Percentiles rank a stretch among this genome's conserved stretches.
Evolutionary conservation across 1,284 basidiomycete species (phyloP).

Genomic region (Microbotryum lychnidis-dioicae): DNA sequence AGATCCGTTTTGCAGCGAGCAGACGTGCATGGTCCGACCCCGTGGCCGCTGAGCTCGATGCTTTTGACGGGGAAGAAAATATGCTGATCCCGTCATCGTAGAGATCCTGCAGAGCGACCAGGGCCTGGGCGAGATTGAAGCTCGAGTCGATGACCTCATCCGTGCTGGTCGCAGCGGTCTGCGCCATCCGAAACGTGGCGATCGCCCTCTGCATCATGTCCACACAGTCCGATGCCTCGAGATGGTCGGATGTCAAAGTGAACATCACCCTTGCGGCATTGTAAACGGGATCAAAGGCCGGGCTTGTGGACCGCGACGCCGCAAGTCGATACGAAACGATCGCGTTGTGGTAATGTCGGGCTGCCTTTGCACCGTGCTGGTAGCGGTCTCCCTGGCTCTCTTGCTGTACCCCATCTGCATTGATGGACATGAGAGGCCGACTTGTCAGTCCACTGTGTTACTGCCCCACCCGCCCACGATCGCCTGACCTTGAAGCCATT

Average conservation of each 20-base stretch:
- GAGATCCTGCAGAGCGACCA: slow-evolving; percentile 14
- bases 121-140: slow-evolving; percentile 28
- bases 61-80: too few relatives aligned
- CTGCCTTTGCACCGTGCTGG: slow-evolving; percentile 17
- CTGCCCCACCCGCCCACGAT: slow-evolving; percentile 11
- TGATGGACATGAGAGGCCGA: neutral
- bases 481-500: slow-evolving; percentile 18
- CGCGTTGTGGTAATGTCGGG: slow-evolving; percentile 18
- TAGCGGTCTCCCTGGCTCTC: slow-evolving; percentile 29
- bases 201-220: slow-evolving; percentile 11
- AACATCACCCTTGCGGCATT: slow-evolving; percentile 19
- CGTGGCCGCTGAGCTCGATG: neutral
- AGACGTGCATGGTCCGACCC: neutral
- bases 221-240: slow-evolving; percentile 2
- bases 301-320: neutral
- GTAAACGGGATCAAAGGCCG: slow-evolving; percentile 23
- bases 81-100: slow-evolving; percentile 4
- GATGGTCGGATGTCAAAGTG: slow-evolving; percentile 20
- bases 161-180: slow-evolving; percentile 1
- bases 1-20: slow-evolving; percentile 15
- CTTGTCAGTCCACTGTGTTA: neutral
- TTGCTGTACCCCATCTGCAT: slow-evolving; percentile 23
- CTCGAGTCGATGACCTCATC: slow-evolving; percentile 19
- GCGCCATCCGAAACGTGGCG: slow-evolving; percentile 9
- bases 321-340: slow-evolving; percentile 15